Evolutionary conservation across 2,329 filamentous ascomycete species (phyloP).

Genomic region (Colletotrichum sp.): DNA sequence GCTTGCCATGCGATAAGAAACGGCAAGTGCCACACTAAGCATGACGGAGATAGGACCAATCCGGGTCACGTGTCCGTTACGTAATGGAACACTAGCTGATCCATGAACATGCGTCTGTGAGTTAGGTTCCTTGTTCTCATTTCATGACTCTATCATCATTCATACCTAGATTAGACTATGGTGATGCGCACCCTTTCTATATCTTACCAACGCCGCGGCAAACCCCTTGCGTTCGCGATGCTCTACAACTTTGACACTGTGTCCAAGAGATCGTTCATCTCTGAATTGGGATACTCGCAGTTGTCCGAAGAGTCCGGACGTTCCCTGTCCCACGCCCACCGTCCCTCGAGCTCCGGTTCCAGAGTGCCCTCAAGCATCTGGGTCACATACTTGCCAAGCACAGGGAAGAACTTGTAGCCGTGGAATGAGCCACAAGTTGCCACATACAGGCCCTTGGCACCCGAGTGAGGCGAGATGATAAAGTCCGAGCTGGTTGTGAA

Average conservation of each 20-base stretch:
- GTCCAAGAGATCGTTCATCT: slow-evolving; percentile 59
- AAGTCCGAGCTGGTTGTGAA: slow-evolving; percentile 67
- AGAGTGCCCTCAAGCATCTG: slow-evolving; percentile 57
- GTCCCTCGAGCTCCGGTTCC: slow-evolving; percentile 43
- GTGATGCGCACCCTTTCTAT: background rate
- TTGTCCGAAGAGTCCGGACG: slow-evolving; percentile 57
- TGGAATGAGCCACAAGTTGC: slow-evolving; percentile 72
- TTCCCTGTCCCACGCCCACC: slow-evolving; percentile 67
- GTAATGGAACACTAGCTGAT: background rate
- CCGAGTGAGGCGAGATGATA: slow-evolving; percentile 63
- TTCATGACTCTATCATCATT: background rate
- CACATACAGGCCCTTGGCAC: slow-evolving; percentile 59
- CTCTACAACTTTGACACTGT: slow-evolving; percentile 31
- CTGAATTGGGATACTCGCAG: slow-evolving; percentile 60
- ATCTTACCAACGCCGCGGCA: background rate
- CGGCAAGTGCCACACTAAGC: background rate
- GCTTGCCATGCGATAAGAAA: slow-evolving; percentile 5
- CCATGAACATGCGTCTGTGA: background rate
- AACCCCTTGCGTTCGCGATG: background rate
- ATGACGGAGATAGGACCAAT: background rate
- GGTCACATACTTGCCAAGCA: slow-evolving; percentile 66
- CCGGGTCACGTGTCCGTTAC: background rate
- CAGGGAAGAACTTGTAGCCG: slow-evolving; percentile 71
- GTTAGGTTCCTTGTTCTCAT: background rate
- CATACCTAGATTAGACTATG: background rate